Percentiles rank a stretch among this genome's conserved stretches.
Evolutionary conservation across 495 filamentous ascomycete species (phyloP).

Genomic region (Tuber brumale): DNA sequence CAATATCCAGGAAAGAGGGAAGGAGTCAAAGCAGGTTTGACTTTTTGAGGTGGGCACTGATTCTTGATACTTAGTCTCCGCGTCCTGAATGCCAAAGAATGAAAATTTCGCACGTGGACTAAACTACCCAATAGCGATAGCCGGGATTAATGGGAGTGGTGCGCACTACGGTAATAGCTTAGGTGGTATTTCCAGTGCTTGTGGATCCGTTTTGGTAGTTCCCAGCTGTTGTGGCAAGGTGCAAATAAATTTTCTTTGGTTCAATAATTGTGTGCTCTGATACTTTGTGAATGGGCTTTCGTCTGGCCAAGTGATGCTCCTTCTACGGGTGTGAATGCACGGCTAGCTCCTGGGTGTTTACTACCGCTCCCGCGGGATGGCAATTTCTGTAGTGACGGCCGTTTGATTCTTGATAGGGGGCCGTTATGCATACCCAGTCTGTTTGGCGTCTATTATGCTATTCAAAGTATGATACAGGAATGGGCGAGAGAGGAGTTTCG

Average conservation of each 20-base stretch:
- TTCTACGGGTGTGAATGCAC: neutral
- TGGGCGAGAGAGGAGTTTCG: neutral
- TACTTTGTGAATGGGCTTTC: constrained; percentile 15
- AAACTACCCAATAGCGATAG: neutral
- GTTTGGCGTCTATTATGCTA: neutral
- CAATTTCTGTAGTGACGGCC: neutral
- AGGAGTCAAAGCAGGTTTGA: constrained; percentile 10
- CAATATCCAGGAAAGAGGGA: constrained; percentile 10
- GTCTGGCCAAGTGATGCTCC: neutral
- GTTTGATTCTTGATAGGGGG: neutral
- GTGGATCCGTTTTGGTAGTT: constrained; percentile 11
- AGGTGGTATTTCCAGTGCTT: constrained; percentile 7
- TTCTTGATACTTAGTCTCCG: constrained; percentile 37
- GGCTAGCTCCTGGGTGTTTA: neutral
- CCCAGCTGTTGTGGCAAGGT: neutral
- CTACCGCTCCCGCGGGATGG: neutral
- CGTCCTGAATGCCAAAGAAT: constrained; percentile 35
- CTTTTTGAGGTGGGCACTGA: constrained; percentile 26
- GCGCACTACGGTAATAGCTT: constrained; percentile 16
- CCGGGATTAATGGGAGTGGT: constrained; percentile 12
- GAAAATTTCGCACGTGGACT: constrained; percentile 22
- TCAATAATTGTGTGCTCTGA: constrained; percentile 30
- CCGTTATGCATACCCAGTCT: neutral
- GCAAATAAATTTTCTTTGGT: constrained; percentile 16
- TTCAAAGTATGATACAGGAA: neutral